Conservation (phyloP, 495 filamentous ascomycete species). For the Jackrogersella multiformis region DNA sequence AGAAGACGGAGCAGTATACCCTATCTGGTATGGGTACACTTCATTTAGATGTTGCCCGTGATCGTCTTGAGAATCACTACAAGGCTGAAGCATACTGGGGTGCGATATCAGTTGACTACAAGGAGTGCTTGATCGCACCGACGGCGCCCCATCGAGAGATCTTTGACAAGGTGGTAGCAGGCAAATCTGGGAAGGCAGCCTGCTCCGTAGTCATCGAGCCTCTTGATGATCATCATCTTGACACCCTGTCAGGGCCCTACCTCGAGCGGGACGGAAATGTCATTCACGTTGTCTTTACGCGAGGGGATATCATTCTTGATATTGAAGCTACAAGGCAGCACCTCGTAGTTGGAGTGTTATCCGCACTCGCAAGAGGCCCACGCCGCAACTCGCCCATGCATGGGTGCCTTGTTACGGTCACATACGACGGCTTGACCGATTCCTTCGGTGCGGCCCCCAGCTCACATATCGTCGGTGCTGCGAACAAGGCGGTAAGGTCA, state of each 20-base stretch:
- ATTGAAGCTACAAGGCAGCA: constrained; percentile 68
- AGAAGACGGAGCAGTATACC: constrained; percentile 92
- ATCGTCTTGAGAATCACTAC: constrained; percentile 86
- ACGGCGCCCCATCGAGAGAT: constrained; percentile 64
- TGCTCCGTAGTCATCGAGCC: constrained; percentile 76
- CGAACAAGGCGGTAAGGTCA: constrained; percentile 72
- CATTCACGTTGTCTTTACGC: constrained; percentile 63
- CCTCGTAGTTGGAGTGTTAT: constrained; percentile 79
- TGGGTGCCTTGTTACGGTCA: constrained; percentile 71
- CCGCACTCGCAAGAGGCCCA: constrained; percentile 86
- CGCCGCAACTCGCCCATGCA: constrained; percentile 79
- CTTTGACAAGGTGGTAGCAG: constrained; percentile 82
- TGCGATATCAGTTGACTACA: constrained; percentile 94
- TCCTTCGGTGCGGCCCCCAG: constrained; percentile 72
- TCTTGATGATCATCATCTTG: constrained; percentile 55
- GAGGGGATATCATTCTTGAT: constrained; percentile 63
- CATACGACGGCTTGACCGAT: constrained; percentile 70
- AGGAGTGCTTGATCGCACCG: constrained; percentile 72
- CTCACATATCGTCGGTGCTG: constrained; percentile 80
- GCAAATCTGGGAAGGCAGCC: constrained; percentile 78
- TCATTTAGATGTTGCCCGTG: constrained; percentile 94
- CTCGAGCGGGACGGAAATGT: constrained; percentile 66
- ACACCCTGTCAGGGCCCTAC: constrained; percentile 40
- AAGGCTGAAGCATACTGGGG: constrained; percentile 91
- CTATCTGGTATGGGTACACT: constrained; percentile 97